Evolutionary conservation across 441 rosid genomes (phyloP).

Genomic region (Erodium trifolium): DNA sequence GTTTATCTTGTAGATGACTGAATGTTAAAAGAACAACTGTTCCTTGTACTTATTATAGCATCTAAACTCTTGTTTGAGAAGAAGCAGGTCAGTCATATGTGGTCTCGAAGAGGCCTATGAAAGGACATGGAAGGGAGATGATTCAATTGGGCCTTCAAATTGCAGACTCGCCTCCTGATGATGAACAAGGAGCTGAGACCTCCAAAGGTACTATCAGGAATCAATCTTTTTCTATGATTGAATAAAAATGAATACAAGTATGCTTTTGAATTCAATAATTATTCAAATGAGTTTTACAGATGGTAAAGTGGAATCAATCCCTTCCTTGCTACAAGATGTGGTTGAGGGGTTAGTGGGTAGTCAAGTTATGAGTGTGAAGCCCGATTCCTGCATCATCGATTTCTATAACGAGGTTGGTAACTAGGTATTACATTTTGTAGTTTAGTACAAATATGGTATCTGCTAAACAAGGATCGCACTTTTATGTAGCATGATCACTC

Average conservation of each 20-base stretch:
- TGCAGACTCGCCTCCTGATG: slow-evolving; percentile 62
- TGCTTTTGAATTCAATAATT: neutral
- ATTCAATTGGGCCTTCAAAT: slow-evolving; percentile 84
- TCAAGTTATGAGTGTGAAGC: slow-evolving; percentile 56
- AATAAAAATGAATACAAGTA: neutral
- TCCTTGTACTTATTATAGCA: neutral
- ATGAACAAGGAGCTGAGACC: slow-evolving; percentile 38
- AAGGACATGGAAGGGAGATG: slow-evolving; percentile 90
- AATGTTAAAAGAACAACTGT: neutral
- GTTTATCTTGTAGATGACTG: neutral
- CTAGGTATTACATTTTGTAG: slow-evolving; percentile 3
- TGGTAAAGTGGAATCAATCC: slow-evolving; percentile 56
- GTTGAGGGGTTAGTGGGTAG: slow-evolving; percentile 49
- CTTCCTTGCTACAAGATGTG: slow-evolving; percentile 64
- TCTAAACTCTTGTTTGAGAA: slow-evolving; percentile 21
- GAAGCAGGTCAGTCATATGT: slow-evolving; percentile 71
- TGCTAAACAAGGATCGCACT: slow-evolving; percentile 2
- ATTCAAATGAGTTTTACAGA: slow-evolving; percentile 32
- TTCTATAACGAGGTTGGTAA: slow-evolving; percentile 62
- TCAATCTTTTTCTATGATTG: too few relatives aligned
- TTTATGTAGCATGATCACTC: slow-evolving; percentile 73
- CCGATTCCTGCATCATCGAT: slow-evolving; percentile 79
- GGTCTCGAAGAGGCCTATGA: slow-evolving; percentile 61
- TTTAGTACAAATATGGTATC: slow-evolving; percentile 4
- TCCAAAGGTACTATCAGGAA: slow-evolving; percentile 39